phyloP scores from a whole-genome alignment of 2,329 filamentous ascomycete genomes.

The Parascedosporium putredinis region DNA sequence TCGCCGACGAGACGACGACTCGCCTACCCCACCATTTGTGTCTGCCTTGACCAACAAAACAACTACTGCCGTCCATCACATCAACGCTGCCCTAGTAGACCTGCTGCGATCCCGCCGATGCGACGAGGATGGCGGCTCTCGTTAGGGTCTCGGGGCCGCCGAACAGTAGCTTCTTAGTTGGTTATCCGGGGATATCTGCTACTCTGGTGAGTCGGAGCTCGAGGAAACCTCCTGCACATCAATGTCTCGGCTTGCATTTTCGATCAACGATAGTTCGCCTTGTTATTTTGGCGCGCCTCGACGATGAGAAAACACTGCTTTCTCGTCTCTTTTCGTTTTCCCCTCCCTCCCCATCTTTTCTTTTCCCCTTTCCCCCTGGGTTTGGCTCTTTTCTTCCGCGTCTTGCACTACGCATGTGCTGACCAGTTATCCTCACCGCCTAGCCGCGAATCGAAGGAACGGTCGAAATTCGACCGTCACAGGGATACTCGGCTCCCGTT shows the following conservation, averaged over 20 bases:
- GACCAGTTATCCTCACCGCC: conserved; percentile 7
- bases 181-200: conserved; percentile 95
- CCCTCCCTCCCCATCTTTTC: no score
- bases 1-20: background rate
- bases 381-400: no score
- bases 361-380: no score
- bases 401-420: conserved; percentile 3
- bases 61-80: background rate
- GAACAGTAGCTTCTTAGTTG: conserved; percentile 92
- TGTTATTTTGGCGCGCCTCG: no score
- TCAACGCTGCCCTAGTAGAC: conserved; percentile 4
- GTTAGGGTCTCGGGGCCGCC: conserved; percentile 96
- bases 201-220: conserved; percentile 63
- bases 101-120: conserved; percentile 4
- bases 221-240: background rate
- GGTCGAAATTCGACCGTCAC: conserved; percentile 84
- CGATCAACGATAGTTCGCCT: no score
- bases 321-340: background rate
- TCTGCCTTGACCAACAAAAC: background rate
- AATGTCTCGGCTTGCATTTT: background rate
- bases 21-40: conserved; percentile 4
- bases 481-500: conserved; percentile 80
- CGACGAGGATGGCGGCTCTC: conserved; percentile 53
- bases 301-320: background rate
- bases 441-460: conserved; percentile 96